Conservation (phyloP, 345 rosid species). For the Lepidium sativum region DNA sequence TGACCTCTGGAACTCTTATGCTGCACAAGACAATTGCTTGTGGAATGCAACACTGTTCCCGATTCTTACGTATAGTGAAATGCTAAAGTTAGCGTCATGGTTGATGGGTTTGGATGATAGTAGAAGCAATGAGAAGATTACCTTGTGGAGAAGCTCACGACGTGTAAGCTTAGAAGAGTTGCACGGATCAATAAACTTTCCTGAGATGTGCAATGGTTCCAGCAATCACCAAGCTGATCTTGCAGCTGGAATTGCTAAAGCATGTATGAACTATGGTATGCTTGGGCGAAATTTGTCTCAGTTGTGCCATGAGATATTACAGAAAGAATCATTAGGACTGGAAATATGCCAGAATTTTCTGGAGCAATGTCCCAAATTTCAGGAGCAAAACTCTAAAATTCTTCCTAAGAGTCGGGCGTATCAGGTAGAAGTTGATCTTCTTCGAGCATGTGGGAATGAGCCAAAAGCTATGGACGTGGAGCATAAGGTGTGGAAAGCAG, state of each 20-base stretch:
- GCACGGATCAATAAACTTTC: slow-evolving; percentile 83
- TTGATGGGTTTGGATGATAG: slow-evolving; percentile 72
- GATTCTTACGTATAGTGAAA: slow-evolving; percentile 58
- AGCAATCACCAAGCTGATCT: slow-evolving; percentile 91
- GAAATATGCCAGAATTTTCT: slow-evolving; percentile 65
- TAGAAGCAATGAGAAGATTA: slow-evolving; percentile 33
- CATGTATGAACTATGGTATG: slow-evolving; percentile 84
- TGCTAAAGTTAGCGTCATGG: slow-evolving; percentile 79
- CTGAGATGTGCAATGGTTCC: slow-evolving; percentile 73
- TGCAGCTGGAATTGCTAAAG: slow-evolving; percentile 88
- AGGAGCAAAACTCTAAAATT: slow-evolving; percentile 69
- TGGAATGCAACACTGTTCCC: slow-evolving; percentile 95
- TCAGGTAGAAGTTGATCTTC: slow-evolving; percentile 92
- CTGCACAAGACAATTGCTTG: slow-evolving; percentile 59
- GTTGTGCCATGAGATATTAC: slow-evolving; percentile 77
- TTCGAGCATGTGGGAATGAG: slow-evolving; percentile 66
- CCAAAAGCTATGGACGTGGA: slow-evolving; percentile 51
- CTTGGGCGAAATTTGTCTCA: slow-evolving; percentile 80
- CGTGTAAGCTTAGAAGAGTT: slow-evolving; percentile 96
- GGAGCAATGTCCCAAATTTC: slow-evolving; percentile 57
- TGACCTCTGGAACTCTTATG: slow-evolving; percentile 62
- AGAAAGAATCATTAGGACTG: slow-evolving; percentile 52
- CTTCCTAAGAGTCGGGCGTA: slow-evolving; percentile 88
- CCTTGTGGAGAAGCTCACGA: slow-evolving; percentile 62
- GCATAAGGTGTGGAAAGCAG: slow-evolving; percentile 77